These are phyloP conservation scores for Russula earlei DNA, from an alignment of 768 basidiomycete species.

Conservation along the genomic window DNA sequence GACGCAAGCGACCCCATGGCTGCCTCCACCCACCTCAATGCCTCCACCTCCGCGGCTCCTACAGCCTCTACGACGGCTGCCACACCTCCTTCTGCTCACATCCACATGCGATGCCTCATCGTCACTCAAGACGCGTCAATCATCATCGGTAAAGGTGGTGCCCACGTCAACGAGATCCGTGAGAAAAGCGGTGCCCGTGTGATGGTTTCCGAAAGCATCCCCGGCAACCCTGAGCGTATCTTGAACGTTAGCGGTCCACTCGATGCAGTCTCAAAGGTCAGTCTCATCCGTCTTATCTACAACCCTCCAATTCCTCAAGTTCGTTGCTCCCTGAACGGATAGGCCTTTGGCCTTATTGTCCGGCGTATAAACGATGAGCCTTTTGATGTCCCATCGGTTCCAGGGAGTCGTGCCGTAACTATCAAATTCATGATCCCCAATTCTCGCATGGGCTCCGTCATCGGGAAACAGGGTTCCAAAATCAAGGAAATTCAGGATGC, in stretches of 20 bases:
- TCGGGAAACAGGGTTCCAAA: slow-evolving; percentile 94
- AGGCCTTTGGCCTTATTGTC: slow-evolving; percentile 99
- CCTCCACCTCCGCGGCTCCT: slow-evolving; percentile 42
- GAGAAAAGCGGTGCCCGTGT: slow-evolving; percentile 96
- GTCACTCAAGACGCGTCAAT: slow-evolving; percentile 99
- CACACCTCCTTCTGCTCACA: slow-evolving; percentile 65
- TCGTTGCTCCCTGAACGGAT: background rate
- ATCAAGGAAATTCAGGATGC: slow-evolving; percentile 99
- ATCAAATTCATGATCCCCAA: slow-evolving; percentile 99
- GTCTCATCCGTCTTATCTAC: slow-evolving; percentile 21
- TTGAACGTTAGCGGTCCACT: slow-evolving; percentile 93
- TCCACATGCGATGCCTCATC: slow-evolving; percentile 96
- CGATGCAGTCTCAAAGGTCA: slow-evolving; percentile 96
- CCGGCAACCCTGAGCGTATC: slow-evolving; percentile 98
- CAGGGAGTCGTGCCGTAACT: slow-evolving; percentile 95
- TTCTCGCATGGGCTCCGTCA: slow-evolving; percentile 97
- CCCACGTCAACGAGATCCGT: slow-evolving; percentile 96
- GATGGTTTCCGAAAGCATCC: slow-evolving; percentile 96
- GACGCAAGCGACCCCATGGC: slow-evolving; percentile 30
- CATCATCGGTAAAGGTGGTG: slow-evolving; percentile 93
- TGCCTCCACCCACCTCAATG: slow-evolving; percentile 28
- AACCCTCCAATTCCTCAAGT: slow-evolving; percentile 1
- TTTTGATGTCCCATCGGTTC: slow-evolving; percentile 94
- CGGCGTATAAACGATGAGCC: slow-evolving; percentile 99
- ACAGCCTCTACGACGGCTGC: slow-evolving; percentile 39